Conservation (phyloP, 306 rosid genomes). For the Acacia crassicarpa region DNA sequence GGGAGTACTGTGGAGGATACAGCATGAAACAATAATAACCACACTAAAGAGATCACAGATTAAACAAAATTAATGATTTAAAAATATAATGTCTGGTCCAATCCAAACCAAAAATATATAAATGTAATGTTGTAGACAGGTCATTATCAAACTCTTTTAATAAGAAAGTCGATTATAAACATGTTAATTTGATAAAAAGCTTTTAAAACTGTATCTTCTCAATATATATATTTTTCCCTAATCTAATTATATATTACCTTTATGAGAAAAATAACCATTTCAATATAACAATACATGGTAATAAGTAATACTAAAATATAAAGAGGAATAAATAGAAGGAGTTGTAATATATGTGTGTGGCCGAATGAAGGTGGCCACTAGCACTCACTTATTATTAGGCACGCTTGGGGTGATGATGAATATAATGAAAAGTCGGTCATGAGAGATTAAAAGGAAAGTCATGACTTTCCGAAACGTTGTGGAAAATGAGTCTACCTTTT, state of each 20-base stretch:
- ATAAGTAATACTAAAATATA: no score
- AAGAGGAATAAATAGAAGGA: no score
- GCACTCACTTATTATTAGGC: neutral
- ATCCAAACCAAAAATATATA: no score
- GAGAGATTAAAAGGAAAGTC: neutral
- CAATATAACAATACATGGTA: neutral
- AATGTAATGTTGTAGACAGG: no score
- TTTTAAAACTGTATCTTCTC: neutral
- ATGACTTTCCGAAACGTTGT: neutral
- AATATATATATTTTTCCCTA: neutral
- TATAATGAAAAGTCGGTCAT: neutral
- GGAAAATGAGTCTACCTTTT: neutral
- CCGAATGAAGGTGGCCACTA: neutral
- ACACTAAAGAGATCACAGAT: neutral
- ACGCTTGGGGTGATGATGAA: neutral
- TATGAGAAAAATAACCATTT: neutral
- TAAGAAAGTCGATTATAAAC: neutral
- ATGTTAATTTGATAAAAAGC: neutral
- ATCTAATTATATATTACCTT: neutral
- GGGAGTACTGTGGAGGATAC: neutral
- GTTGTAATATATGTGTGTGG: no score
- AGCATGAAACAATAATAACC: no score
- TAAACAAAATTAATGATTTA: neutral
- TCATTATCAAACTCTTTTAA: neutral
- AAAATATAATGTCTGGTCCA: no score